phyloP scores from a whole-genome alignment of 2,329 filamentous ascomycete genomes.

The Sarocladiaceae sp. region DNA sequence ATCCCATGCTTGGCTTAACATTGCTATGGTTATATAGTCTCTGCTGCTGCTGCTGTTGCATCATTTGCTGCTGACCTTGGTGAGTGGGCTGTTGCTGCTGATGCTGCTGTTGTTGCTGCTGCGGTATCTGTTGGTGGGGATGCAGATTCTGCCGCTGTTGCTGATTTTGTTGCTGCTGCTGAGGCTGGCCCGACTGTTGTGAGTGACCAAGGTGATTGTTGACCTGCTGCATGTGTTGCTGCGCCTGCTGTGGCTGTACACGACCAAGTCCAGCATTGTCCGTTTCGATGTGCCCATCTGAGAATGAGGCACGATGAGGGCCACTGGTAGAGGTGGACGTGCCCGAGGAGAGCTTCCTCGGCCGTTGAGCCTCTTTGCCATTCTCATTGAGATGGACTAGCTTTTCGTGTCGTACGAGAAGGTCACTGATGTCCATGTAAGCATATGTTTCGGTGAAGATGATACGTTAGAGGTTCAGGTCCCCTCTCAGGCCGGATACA shows the following conservation, averaged over 20 bases:
- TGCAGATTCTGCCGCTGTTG: slow-evolving; percentile 13
- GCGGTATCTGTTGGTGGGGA: slow-evolving; percentile 14
- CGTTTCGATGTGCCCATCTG: slow-evolving; percentile 42
- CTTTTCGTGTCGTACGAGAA: slow-evolving; percentile 61
- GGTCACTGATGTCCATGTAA: slow-evolving; percentile 62
- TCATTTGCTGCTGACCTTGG: slow-evolving; percentile 11
- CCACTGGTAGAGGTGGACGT: slow-evolving; percentile 23
- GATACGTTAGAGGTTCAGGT: slow-evolving; percentile 1
- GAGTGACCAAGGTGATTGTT: slow-evolving; percentile 16
- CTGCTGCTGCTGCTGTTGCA: slow-evolving; percentile 19
- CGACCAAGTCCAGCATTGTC: slow-evolving; percentile 43
- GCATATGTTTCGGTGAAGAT: slow-evolving; percentile 20
- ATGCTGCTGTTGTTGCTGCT: slow-evolving; percentile 17
- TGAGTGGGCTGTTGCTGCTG: slow-evolving; percentile 11
- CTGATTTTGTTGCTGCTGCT: slow-evolving; percentile 16
- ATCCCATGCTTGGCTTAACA: slow-evolving; percentile 22
- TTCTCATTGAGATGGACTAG: slow-evolving; percentile 60
- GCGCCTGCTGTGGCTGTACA: slow-evolving; percentile 18
- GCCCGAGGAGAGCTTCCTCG: slow-evolving; percentile 48
- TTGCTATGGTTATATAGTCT: slow-evolving; percentile 34
- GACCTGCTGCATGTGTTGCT: slow-evolving; percentile 13
- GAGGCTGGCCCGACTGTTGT: slow-evolving; percentile 13
- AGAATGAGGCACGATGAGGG: slow-evolving; percentile 39
- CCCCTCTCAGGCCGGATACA: not conserved
- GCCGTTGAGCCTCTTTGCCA: slow-evolving; percentile 47